A percentile compares a stretch with the other conserved stretches of the same genome.
Conservation (phyloP, 345 rosid genomes). For the Excoecaria cochinchinensis region DNA sequence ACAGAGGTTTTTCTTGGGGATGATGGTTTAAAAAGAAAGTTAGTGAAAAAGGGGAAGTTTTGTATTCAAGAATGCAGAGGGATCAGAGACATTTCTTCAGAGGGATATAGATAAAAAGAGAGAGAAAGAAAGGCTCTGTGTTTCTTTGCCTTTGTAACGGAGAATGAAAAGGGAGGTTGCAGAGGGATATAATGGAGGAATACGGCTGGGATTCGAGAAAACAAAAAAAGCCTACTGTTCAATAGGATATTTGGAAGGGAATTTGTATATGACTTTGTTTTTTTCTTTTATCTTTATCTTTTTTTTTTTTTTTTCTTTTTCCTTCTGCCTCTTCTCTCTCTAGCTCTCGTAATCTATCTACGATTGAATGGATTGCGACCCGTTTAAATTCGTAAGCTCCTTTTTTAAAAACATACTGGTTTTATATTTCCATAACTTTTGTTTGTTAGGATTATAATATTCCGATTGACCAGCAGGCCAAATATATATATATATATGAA, state of each 20-base stretch:
- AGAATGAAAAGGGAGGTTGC: conserved; percentile 9
- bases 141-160: not conserved
- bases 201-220: conserved; percentile 6
- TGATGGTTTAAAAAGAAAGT: conserved; percentile 21
- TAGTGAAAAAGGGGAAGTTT: conserved; percentile 8
- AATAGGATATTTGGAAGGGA: conserved; percentile 16
- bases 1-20: conserved; percentile 33
- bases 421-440: conserved; percentile 10
- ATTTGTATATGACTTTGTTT: not conserved
- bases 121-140: too few relatives aligned
- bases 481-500: not conserved
- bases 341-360: conserved; percentile 7
- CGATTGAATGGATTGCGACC: conserved; percentile 19
- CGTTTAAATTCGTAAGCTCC: conserved; percentile 3
- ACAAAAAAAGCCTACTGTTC: conserved; percentile 9
- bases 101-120: not conserved
- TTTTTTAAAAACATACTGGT: not conserved
- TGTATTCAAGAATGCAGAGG: conserved; percentile 11
- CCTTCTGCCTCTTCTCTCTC: too few relatives aligned
- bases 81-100: conserved; percentile 2
- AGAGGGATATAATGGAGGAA: conserved; percentile 11
- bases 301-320: too few relatives aligned
- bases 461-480: conserved; percentile 37
- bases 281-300: not conserved
- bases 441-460: conserved; percentile 39